Conservation (phyloP, 2,329 filamentous ascomycete species). For the Fusarium succisae region DNA sequence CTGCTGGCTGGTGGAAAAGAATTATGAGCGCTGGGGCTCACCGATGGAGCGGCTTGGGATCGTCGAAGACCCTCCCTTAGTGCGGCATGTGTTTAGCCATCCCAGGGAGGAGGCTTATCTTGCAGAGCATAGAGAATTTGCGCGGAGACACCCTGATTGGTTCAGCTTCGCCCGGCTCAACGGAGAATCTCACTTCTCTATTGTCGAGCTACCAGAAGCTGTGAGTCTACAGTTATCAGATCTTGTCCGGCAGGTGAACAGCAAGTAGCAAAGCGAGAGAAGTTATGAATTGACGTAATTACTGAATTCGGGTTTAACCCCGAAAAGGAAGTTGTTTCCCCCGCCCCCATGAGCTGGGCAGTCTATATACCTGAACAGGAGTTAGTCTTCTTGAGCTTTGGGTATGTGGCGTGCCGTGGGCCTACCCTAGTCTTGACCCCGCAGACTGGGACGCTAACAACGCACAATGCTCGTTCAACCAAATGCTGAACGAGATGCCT, state of each 20-base stretch:
- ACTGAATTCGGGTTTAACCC: neutral
- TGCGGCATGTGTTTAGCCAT: neutral
- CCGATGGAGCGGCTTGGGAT: neutral
- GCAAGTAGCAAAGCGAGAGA: neutral
- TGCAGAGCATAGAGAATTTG: neutral
- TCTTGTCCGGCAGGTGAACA: neutral
- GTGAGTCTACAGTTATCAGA: neutral
- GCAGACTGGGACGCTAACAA: neutral
- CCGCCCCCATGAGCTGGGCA: too few species aligned
- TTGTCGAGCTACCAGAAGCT: neutral
- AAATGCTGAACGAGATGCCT: neutral
- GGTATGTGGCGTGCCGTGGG: neutral
- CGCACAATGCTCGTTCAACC: neutral
- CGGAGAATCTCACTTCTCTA: neutral
- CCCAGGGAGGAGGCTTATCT: neutral
- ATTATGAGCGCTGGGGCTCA: neutral
- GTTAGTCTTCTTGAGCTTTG: neutral
- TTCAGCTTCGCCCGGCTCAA: neutral
- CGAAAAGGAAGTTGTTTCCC: too few species aligned
- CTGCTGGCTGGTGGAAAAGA: neutral
- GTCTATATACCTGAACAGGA: too few species aligned
- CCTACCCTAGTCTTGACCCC: neutral
- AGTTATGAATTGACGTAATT: rapidly evolving
- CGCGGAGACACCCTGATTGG: neutral
- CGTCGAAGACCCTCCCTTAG: neutral